These are phyloP conservation scores for Dalechampia spathulata DNA, from an alignment of 441 rosid species.

Conservation along the genomic window DNA sequence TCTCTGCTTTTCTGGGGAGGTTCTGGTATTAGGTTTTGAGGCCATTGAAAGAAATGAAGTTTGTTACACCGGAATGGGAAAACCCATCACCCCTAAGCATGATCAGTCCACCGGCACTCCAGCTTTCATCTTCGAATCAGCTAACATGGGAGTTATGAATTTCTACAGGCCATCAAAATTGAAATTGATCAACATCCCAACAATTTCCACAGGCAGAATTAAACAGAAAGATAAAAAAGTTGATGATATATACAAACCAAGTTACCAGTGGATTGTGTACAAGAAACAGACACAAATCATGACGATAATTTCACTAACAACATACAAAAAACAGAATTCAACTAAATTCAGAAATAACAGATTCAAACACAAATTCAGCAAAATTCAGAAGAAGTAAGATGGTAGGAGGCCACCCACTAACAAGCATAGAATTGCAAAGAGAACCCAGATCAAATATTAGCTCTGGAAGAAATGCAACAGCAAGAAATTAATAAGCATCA, in stretches of 20 bases:
- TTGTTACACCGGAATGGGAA: constrained; percentile 7
- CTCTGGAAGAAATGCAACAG: not conserved
- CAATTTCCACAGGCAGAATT: not conserved
- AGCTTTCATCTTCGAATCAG: constrained; percentile 17
- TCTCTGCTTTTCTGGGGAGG: constrained; percentile 31
- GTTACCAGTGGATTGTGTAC: not conserved
- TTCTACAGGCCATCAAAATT: constrained; percentile 14
- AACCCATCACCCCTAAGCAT: constrained; percentile 27
- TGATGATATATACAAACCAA: not conserved
- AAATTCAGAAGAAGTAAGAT: too few species aligned
- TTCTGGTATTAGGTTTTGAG: constrained; percentile 31
- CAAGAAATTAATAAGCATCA: constrained; percentile 1
- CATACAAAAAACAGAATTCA: too few species aligned
- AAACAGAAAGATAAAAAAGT: not conserved
- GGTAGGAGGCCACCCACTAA: not conserved
- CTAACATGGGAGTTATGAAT: constrained; percentile 1
- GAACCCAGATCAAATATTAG: constrained; percentile 3
- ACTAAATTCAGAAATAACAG: not conserved
- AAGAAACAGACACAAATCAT: not conserved
- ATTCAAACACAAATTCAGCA: not conserved
- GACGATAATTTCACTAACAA: not conserved
- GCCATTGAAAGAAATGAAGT: constrained; percentile 35
- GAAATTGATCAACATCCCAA: constrained; percentile 9
- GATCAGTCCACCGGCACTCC: constrained; percentile 9
- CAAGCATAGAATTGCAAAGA: not conserved